A percentile compares a stretch with the other conserved stretches of the same genome.
Conservation (phyloP, 2,329 filamentous ascomycete genomes). For the Aspergillus sojae region DNA sequence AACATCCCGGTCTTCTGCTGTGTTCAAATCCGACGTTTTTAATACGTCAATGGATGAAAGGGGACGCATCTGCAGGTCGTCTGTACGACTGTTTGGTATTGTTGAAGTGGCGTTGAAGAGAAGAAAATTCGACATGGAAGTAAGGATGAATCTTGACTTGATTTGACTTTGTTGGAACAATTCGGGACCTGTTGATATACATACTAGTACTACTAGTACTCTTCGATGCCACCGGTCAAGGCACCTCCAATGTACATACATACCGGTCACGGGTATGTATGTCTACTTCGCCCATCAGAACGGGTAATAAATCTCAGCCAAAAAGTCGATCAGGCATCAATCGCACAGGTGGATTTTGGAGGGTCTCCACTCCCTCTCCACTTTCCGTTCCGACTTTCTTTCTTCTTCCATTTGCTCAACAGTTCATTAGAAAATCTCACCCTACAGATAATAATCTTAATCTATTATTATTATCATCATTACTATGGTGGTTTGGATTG, state of each 20-base stretch:
- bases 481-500: neutral
- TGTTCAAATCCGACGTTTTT: neutral
- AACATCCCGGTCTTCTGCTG: neutral
- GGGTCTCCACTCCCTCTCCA: neutral
- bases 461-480: neutral
- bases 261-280: neutral
- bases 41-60: neutral
- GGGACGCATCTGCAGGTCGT: neutral
- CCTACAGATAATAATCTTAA: neutral
- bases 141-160: neutral
- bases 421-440: neutral
- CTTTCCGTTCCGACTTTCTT: conserved; percentile 6
- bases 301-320: neutral
- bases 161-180: neutral
- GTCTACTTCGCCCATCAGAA: neutral
- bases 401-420: conserved; percentile 9
- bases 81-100: neutral
- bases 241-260: neutral
- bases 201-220: neutral
- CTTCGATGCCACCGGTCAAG: neutral
- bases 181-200: neutral
- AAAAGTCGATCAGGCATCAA: conserved; percentile 11
- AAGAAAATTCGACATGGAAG: neutral
- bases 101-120: neutral
- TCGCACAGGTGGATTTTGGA: neutral